Conservation (phyloP, 768 basidiomycete genomes). For the Mycena pura region DNA sequence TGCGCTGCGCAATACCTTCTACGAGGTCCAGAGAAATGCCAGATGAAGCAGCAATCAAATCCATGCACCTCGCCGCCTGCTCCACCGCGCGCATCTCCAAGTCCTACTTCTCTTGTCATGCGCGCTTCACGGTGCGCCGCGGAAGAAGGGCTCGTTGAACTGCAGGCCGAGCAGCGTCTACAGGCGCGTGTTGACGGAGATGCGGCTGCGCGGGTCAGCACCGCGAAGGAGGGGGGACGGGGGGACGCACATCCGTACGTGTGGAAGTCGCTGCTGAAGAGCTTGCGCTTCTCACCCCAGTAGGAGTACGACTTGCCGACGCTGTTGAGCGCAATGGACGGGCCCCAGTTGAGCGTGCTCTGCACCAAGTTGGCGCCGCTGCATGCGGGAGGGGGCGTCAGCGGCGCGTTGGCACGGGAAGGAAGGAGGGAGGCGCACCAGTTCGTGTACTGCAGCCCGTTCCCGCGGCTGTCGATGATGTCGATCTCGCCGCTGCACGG, state of each 20-base stretch:
- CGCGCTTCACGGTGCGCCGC: too few species aligned
- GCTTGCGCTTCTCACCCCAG: constrained; percentile 71
- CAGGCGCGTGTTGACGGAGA: constrained; percentile 84
- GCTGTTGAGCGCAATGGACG: constrained; percentile 62
- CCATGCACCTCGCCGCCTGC: too few species aligned
- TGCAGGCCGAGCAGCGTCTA: constrained; percentile 73
- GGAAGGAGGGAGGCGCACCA: too few species aligned
- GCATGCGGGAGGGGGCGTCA: too few species aligned
- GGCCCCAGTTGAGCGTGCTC: constrained; percentile 79
- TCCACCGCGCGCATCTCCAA: too few species aligned
- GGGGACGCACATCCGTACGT: constrained; percentile 71
- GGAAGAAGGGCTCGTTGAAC: constrained; percentile 83
- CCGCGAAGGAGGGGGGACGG: neutral
- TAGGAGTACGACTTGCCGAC: constrained; percentile 77
- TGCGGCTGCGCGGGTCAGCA: constrained; percentile 40
- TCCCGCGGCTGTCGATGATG: constrained; percentile 73
- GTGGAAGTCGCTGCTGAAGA: constrained; percentile 74
- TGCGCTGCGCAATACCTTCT: too few species aligned
- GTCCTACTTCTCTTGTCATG: too few species aligned
- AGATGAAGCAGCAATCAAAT: too few species aligned
- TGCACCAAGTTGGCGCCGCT: constrained; percentile 72
- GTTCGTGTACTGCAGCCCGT: constrained; percentile 59
- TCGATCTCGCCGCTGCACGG: constrained; percentile 79
- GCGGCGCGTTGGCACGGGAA: too few species aligned
- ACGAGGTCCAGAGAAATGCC: too few species aligned